A percentile compares a stretch with the other conserved stretches of the same genome.
These are phyloP conservation scores for Gracilaria gracilis DNA, from an alignment of 23 red algal species.

Conservation along the genomic window DNA sequence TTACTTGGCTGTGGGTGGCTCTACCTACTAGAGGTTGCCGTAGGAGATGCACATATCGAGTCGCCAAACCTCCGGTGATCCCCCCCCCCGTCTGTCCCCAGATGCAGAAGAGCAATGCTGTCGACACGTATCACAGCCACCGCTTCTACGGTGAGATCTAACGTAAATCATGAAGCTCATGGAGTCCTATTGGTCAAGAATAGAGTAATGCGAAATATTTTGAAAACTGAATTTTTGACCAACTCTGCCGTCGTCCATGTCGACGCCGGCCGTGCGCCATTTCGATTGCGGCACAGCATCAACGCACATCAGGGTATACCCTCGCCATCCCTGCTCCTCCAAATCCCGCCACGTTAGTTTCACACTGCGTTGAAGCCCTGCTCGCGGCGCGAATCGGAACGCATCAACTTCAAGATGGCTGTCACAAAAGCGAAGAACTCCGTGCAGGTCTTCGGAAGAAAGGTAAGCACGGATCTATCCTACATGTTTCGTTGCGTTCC, in stretches of 20 bases:
- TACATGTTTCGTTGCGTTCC: not conserved
- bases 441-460: slow-evolving; percentile 95
- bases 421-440: slow-evolving; percentile 73
- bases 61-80: too few species aligned
- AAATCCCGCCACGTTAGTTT: not conserved
- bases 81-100: too few species aligned
- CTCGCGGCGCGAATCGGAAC: not conserved
- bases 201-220: not conserved
- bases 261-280: not conserved
- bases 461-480: slow-evolving; percentile 62
- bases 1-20: too few species aligned
- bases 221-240: not conserved
- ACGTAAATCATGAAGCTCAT: too few species aligned
- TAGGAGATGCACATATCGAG: too few species aligned
- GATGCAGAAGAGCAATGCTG: too few species aligned
- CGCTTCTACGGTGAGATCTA: too few species aligned
- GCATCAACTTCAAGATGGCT: slow-evolving; percentile 14
- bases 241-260: not conserved
- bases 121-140: too few species aligned
- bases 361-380: not conserved
- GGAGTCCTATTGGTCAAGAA: too few species aligned
- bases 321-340: not conserved
- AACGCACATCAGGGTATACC: not conserved
- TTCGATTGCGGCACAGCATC: not conserved
- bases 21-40: too few species aligned